phyloP scores from a whole-genome alignment of 2,329 filamentous ascomycete species.

The Colletotrichum australisinense region DNA sequence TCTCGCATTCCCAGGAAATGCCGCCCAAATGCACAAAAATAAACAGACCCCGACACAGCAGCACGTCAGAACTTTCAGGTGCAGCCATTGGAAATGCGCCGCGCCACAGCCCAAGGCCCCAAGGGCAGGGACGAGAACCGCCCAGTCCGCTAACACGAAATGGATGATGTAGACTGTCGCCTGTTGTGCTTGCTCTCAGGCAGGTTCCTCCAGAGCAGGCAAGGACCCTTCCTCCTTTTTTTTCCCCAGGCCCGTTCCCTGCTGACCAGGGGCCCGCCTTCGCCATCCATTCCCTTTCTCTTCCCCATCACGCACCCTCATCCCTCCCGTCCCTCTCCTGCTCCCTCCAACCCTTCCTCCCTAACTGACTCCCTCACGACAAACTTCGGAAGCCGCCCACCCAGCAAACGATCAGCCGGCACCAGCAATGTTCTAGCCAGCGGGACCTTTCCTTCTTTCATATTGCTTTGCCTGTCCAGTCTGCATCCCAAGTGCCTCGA shows the following conservation, averaged over 20 bases:
- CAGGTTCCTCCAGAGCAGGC: slow-evolving; percentile 13
- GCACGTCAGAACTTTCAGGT: slow-evolving; percentile 22
- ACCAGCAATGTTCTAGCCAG: slow-evolving; percentile 32
- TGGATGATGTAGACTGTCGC: not conserved
- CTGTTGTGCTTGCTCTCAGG: not conserved
- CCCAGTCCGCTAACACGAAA: slow-evolving; percentile 22
- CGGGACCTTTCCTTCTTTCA: slow-evolving; percentile 5
- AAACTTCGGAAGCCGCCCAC: slow-evolving; percentile 10
- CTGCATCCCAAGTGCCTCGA: slow-evolving; percentile 24
- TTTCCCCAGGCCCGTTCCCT: slow-evolving; percentile 31
- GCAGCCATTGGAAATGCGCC: slow-evolving; percentile 1
- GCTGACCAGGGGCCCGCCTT: slow-evolving; percentile 14
- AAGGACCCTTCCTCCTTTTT: slow-evolving; percentile 32
- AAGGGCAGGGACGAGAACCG: not conserved
- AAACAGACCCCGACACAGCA: slow-evolving; percentile 14
- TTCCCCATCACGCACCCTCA: slow-evolving; percentile 30
- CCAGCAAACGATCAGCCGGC: slow-evolving; percentile 13
- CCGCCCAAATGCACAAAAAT: slow-evolving; percentile 12
- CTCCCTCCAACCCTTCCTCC: slow-evolving; percentile 29
- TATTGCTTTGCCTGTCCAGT: slow-evolving; percentile 3
- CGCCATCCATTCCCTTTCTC: slow-evolving; percentile 21
- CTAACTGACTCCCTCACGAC: slow-evolving; percentile 12
- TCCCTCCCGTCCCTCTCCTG: slow-evolving; percentile 28
- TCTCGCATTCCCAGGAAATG: slow-evolving; percentile 5
- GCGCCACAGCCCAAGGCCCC: not conserved